phyloP scores from a whole-genome alignment of 169 alveolate genomes.

The Pseudocohnilembus persalinus region DNA sequence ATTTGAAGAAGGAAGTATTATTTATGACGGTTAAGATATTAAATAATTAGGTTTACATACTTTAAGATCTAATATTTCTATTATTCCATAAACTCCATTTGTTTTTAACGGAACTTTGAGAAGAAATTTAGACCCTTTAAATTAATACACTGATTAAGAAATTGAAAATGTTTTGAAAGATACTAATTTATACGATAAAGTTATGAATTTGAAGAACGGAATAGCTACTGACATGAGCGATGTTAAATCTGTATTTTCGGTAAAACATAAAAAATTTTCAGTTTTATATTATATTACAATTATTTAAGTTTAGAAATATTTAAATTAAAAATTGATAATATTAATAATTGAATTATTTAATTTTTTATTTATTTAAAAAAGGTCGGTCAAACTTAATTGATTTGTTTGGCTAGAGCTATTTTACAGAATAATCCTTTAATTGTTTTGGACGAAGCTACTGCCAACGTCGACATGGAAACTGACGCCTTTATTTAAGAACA shows the following conservation, averaged over 20 bases:
- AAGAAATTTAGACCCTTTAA: not conserved
- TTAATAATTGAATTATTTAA: conserved; percentile 35
- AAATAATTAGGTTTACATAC: conserved; percentile 2
- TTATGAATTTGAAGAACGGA: conserved; percentile 8
- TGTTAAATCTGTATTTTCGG: conserved; percentile 32
- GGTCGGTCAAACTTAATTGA: conserved; percentile 67
- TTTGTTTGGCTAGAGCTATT: conserved; percentile 77
- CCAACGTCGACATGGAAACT: conserved; percentile 85
- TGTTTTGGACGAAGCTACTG: conserved; percentile 90
- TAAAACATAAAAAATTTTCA: not conserved
- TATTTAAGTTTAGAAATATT: too few relatives aligned
- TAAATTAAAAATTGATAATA: too few relatives aligned
- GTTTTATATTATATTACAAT: not conserved
- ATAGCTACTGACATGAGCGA: conserved; percentile 24
- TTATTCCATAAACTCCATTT: not conserved
- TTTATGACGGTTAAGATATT: not conserved
- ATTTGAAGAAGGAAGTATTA: not conserved
- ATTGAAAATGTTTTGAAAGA: not conserved
- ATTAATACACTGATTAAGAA: conserved; percentile 1
- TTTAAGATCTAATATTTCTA: not conserved
- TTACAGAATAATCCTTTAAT: conserved; percentile 64
- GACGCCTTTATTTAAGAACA: conserved; percentile 82
- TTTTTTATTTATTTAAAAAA: conserved; percentile 24
- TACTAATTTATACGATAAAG: not conserved
- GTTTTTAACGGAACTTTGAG: not conserved